Percentiles rank a stretch among this genome's conserved stretches.
Evolutionary conservation across 352 stramenopile species (phyloP).

Genomic region (Pythium sukuiense): DNA sequence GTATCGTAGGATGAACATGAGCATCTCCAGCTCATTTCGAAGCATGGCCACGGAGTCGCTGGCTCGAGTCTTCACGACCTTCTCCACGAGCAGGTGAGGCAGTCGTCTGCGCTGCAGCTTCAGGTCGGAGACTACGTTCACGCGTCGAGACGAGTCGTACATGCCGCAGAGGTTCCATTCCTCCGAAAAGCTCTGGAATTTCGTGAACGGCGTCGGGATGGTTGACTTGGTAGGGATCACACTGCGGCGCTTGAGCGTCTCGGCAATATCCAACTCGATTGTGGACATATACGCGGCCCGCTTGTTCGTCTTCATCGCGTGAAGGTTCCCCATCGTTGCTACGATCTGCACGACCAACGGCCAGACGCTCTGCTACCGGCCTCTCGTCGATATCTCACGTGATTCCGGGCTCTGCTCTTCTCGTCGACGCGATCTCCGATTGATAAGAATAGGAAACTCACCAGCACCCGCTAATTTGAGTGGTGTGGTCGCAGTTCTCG

Average conservation of each 20-base stretch:
- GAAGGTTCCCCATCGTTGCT: conserved; percentile 15
- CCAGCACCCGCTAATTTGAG: not conserved
- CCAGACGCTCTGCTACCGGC: too few relatives aligned
- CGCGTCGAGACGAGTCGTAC: conserved; percentile 48
- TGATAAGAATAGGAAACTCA: not conserved
- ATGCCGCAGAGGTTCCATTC: conserved; percentile 68
- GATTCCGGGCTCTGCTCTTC: not conserved
- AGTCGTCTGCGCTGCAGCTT: conserved; percentile 51
- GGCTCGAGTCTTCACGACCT: conserved; percentile 42
- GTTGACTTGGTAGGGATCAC: conserved; percentile 16
- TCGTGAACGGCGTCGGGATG: conserved; percentile 48
- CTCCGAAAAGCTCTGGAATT: conserved; percentile 47
- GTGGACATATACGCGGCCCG: conserved; percentile 15
- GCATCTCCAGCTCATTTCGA: conserved; percentile 63
- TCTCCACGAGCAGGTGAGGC: conserved; percentile 59
- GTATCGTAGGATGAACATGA: conserved; percentile 52
- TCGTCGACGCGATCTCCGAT: not conserved
- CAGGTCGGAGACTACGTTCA: conserved; percentile 53
- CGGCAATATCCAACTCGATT: conserved; percentile 17
- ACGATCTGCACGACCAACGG: too few relatives aligned
- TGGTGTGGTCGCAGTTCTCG: not conserved
- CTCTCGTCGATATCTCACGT: not conserved
- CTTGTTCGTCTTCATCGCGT: conserved; percentile 12
- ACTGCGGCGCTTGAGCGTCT: conserved; percentile 17
- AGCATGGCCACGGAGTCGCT: conserved; percentile 38